Evolutionary conservation across 306 rosid species (phyloP), one percentile per base, ranked within the genome.

Genomic region (Phaseolus lunatus): DNA sequence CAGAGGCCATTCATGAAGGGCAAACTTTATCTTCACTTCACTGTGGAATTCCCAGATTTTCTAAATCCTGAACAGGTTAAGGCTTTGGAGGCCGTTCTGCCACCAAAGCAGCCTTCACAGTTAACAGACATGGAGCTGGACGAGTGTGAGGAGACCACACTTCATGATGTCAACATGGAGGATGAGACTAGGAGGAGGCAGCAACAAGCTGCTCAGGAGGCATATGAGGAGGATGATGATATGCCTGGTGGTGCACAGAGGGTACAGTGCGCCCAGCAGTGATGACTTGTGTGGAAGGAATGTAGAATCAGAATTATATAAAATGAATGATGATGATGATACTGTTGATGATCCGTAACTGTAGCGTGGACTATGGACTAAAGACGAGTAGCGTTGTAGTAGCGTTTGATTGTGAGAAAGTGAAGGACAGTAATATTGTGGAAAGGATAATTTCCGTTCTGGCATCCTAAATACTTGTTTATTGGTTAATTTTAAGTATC

Each of bases 201-300:
- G 58, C 91, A 88, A 50, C 92, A 88, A 64, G 82, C 86, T 62
- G 84, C 86, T 62, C 90, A 86, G 72, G 98, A 94, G 81, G 97
- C 95, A 0, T 92, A 94, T 5, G 97, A 92, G 0, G 98, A 94
- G 39, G 98, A 92, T 7, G 97, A 92, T 0, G 97, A 92, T 2
- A 85, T 92, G 97, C 97, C 48, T 19, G 96, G 97, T 45, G 97
- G 98, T 43, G 96, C 91, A 31, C 98, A 95, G 83, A 90, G 98
- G 79, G 98, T 95, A 43, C 98, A 92, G 45, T 95, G 97, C 18
- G 98, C 98, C 23, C 98, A 92, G 85, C 97, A 92, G 90, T 91
- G 72, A 67, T 56, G 49, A 77, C 23, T 37, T 22, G 15, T 61
- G 19, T 54, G 33, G 35, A 27, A 5, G 23, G 39, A 37, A 31